Conservation (phyloP, 257 asterid species). For the Plantago major region DNA sequence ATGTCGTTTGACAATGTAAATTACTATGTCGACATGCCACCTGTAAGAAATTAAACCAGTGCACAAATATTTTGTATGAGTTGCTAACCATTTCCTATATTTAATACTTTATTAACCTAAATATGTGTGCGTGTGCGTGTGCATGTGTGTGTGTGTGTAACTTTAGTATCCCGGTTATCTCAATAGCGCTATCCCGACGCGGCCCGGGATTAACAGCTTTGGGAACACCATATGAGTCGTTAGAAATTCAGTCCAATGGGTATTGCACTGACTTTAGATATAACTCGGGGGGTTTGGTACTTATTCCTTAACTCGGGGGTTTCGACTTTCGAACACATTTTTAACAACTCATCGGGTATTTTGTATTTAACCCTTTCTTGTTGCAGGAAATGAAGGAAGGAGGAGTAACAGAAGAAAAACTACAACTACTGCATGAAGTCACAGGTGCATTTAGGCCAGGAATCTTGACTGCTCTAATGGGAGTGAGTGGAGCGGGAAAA, state of each 20-base stretch:
- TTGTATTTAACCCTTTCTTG: background rate
- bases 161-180: too few species aligned
- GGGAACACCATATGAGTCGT: too few species aligned
- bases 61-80: background rate
- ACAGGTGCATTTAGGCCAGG: constrained; percentile 76
- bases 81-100: background rate
- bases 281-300: too few species aligned
- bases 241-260: too few species aligned
- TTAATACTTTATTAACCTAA: background rate
- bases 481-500: constrained; percentile 74
- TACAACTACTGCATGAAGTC: constrained; percentile 53
- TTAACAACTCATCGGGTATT: too few species aligned
- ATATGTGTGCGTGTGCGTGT: too few species aligned
- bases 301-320: too few species aligned
- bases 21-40: constrained; percentile 72
- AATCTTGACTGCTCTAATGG: constrained; percentile 68
- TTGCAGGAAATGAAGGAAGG: constrained; percentile 67
- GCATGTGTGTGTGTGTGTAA: too few species aligned
- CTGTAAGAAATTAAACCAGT: constrained; percentile 32
- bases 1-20: constrained; percentile 66
- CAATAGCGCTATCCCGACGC: too few species aligned
- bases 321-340: too few species aligned
- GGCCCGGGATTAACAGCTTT: too few species aligned
- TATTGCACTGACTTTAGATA: too few species aligned
- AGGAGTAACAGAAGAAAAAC: constrained; percentile 55